Conservation (phyloP, 2,329 filamentous ascomycete species). For the Talaromyces piceae region DNA sequence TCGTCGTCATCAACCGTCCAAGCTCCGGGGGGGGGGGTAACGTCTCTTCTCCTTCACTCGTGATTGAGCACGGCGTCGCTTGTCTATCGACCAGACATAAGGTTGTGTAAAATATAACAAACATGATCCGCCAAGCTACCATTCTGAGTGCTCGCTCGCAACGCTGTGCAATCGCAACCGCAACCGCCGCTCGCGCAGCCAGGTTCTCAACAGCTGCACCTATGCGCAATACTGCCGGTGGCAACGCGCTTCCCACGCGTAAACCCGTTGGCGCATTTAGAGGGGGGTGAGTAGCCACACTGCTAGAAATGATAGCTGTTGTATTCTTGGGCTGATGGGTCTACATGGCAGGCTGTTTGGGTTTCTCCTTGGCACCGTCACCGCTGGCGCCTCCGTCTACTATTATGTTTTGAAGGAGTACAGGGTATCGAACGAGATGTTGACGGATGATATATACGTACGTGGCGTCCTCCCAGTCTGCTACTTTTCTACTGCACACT, state of each 20-base stretch:
- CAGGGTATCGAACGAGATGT: slow-evolving; percentile 82
- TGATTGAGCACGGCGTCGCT: background rate
- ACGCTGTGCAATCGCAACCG: background rate
- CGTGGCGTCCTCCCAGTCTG: slow-evolving; percentile 33
- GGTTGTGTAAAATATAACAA: background rate
- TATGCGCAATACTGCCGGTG: slow-evolving; percentile 29
- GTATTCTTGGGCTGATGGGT: background rate
- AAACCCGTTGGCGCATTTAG: slow-evolving; percentile 65
- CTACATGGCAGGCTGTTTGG: slow-evolving; percentile 63
- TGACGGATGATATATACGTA: slow-evolving; percentile 95
- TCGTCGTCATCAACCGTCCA: background rate
- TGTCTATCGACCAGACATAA: background rate
- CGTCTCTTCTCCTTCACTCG: background rate
- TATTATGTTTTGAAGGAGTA: slow-evolving; percentile 92
- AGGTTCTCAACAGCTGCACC: slow-evolving; percentile 31
- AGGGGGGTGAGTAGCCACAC: slow-evolving; percentile 53
- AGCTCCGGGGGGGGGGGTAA: too few species aligned
- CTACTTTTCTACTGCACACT: too few species aligned
- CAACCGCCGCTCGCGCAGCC: background rate
- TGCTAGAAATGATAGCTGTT: background rate
- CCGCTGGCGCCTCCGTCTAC: slow-evolving; percentile 76
- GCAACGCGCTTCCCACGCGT: slow-evolving; percentile 42
- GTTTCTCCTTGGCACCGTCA: slow-evolving; percentile 76
- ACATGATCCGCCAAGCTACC: slow-evolving; percentile 1
- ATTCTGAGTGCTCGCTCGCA: slow-evolving; percentile 13